Percentiles rank a stretch among this genome's conserved stretches.
phyloP scores from a whole-genome alignment of 2,329 filamentous ascomycete species.

The Ilyonectria destructans region DNA sequence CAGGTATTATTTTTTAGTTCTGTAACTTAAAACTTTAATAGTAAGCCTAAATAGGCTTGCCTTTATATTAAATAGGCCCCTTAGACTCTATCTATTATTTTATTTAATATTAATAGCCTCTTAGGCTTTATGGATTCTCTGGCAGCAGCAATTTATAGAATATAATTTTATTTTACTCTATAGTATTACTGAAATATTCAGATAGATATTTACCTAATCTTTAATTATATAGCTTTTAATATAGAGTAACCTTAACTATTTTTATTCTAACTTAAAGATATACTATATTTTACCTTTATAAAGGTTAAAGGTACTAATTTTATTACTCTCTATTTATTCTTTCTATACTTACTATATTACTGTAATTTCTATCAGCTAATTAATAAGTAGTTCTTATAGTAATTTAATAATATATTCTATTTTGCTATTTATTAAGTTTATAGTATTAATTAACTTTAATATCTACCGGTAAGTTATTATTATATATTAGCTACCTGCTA shows the following conservation, averaged over 20 bases:
- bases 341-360: constrained; percentile 20
- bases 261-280: constrained; percentile 18
- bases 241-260: constrained; percentile 7
- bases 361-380: constrained; percentile 15
- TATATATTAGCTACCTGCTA: constrained; percentile 27
- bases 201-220: neutral
- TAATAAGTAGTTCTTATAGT: constrained; percentile 9
- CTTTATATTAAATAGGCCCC: too few relatives aligned
- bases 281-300: constrained; percentile 21
- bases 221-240: constrained; percentile 7
- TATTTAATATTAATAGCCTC: too few relatives aligned
- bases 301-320: constrained; percentile 25
- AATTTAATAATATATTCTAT: constrained; percentile 35
- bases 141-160: neutral
- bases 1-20: too few relatives aligned
- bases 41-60: too few relatives aligned
- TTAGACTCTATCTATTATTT: too few relatives aligned
- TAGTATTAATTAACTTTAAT: constrained; percentile 17
- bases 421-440: constrained; percentile 25
- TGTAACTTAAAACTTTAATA: too few relatives aligned
- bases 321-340: constrained; percentile 26
- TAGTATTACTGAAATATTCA: neutral
- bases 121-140: neutral
- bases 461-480: constrained; percentile 31
- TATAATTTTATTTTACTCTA: neutral